These are phyloP conservation scores for Aspergillus ustus DNA, from an alignment of 2,329 filamentous ascomycete genomes.

Conservation along the genomic window DNA sequence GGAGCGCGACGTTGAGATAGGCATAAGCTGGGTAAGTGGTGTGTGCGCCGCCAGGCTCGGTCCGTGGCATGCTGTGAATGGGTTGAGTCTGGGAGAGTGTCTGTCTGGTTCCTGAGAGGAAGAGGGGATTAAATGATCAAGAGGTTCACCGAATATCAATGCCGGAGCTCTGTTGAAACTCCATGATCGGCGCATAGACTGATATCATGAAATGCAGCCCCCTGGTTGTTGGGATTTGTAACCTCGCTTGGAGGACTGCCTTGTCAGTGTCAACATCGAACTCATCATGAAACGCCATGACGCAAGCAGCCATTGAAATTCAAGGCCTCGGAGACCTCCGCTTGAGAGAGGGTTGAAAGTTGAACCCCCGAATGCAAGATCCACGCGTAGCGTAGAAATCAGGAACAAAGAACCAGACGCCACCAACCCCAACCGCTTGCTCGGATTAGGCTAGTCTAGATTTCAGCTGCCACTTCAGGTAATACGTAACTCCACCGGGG, in stretches of 20 bases:
- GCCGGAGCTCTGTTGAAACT: background rate
- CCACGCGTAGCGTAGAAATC: background rate
- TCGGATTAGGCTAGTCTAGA: background rate
- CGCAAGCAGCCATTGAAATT: background rate
- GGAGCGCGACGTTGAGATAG: conserved; percentile 2
- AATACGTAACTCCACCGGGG: too few species aligned
- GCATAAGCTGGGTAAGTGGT: too few species aligned
- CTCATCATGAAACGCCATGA: background rate
- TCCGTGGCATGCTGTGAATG: background rate
- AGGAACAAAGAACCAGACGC: background rate
- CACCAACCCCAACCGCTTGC: background rate
- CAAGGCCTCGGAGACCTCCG: background rate
- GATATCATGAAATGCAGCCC: background rate
- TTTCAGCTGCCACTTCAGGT: background rate
- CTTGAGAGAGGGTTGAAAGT: background rate
- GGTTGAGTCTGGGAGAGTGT: too few species aligned
- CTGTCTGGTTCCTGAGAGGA: too few species aligned
- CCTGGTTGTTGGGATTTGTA: background rate
- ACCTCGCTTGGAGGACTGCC: too few species aligned
- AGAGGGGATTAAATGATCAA: background rate
- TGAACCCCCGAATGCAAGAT: too few species aligned
- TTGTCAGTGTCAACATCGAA: background rate
- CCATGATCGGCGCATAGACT: background rate
- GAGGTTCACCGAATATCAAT: background rate
- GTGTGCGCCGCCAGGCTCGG: too few species aligned